Evolutionary conservation across 2,329 filamentous ascomycete genomes (phyloP), one percentile per base, ranked within the genome.

Genomic region (Diaporthe vexans): DNA sequence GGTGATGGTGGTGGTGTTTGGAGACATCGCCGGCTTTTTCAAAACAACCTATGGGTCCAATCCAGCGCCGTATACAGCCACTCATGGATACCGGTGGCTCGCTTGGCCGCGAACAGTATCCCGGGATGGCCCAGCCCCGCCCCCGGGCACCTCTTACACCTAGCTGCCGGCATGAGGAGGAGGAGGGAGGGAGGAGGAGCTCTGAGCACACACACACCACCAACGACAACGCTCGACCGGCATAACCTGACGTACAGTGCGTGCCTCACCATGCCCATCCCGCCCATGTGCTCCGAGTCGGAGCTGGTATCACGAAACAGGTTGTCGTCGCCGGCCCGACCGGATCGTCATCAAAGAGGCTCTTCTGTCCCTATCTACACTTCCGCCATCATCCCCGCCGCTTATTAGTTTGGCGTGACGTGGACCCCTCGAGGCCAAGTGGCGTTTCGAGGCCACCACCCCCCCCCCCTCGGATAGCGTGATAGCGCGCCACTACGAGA

Each of bases 401-500:
- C 40, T 6, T 43, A 17, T 13, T 43, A 43, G 40, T 6, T 43
- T 43, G 48, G 24, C 15, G 61, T 48, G 43, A 46, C 26, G 59
- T 48, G 48, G 46, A 26, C 24, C 37, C 26, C 0, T 37, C 21
- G 15, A 40, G n/a, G 63, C 46, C 46, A 52, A 33, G 48, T 54
- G 63, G n/a, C 33, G 33, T 68, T 26, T 4, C 46, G n/a, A 40
- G 37, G 37, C 37, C 11, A 4, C 11, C 35, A 11, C 63, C 29
- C 13, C 37, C n/a, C n/a, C n/a, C n/a, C 46, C 48, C 46, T 51
- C 46, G 46, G n/a, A 51, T 46, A 46, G 43, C 43, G 43, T 46
- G 37, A 52, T 67, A 11, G 61, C 61, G 61, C 40, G 63, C 63
- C 63, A 67, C 63, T 54, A n/a, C n/a, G 4, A 26, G n/a, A 19